Evolutionary conservation across 2,329 filamentous ascomycete species (phyloP), one percentile per base, ranked within the genome.

Genomic region (Paracorniculantispora psalliotae): DNA sequence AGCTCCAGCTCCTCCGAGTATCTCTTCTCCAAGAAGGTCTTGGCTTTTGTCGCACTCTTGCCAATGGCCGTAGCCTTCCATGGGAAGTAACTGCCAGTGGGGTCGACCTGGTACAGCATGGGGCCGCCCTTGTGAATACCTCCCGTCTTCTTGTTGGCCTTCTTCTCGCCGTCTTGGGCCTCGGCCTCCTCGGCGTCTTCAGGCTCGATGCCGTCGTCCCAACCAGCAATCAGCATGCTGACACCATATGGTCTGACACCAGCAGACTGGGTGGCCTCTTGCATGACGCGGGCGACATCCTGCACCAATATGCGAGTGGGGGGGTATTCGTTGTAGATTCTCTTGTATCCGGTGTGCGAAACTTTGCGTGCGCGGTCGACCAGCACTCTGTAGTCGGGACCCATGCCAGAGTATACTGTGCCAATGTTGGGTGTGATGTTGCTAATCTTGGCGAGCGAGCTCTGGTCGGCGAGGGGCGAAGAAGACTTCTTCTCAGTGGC

Each of bases 321-420:
- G n/a, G 94, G 94, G 80, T 99, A 99, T 80, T 99, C 94, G 79
- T 99, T 99, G 83, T 99, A 99, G 80, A 99, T 92, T 76, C 94
- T 91, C 86, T 99, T 99, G 87, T 99, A 99, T 75, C 88, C 89
- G 50, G 94, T 96, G 79, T 99, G 94, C 59, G 92, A 96, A 66
- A 97, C 94, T 78, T 97, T 99, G 72, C 94, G 92, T 67, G 94
- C 94, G 77, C 92, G 93, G 81, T 99, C 94, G 68, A 97, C 94
- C 57, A 99, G 84, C 60, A 99, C 91, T 75, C 94, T 88, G 81
- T 97, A 99, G 77, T 99, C 94, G 61, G 94, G 94, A 30, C 94
- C 93, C 94, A 99, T 99, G 73, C 94, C 94, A 55, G 92, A 92
- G 80, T 99, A 99, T 69, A 99, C 94, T 91, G 97, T 97, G 75